phyloP scores from a whole-genome alignment of 2,329 filamentous ascomycete genomes.

The Diaporthe helianthi region DNA sequence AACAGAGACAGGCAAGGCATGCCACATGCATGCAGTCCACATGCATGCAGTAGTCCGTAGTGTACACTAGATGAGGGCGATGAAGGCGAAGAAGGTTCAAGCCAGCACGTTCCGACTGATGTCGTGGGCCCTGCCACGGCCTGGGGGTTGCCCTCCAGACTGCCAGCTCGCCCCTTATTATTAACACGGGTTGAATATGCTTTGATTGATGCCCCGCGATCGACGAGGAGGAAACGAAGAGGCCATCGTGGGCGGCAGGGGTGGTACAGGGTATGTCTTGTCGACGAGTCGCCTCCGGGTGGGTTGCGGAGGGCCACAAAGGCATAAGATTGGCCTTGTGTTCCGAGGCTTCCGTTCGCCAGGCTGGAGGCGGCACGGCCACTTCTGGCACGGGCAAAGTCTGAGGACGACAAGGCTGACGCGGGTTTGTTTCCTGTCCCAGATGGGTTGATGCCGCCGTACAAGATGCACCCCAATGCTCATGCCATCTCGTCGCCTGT shows the following conservation, averaged over 20 bases:
- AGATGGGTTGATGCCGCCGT: conserved; percentile 1
- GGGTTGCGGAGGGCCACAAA: conserved; percentile 13
- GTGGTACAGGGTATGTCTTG: neutral
- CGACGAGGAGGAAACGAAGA: conserved; percentile 40
- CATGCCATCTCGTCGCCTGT: conserved; percentile 20
- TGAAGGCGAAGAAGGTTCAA: conserved; percentile 44
- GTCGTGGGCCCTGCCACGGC: neutral
- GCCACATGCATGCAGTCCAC: no score
- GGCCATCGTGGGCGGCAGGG: conserved; percentile 24
- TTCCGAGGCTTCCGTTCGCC: conserved; percentile 27
- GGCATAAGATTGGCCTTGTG: conserved; percentile 31
- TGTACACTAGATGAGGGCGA: no score
- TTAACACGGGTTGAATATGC: conserved; percentile 20
- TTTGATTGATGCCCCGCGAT: conserved; percentile 39
- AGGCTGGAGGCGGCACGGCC: conserved; percentile 11
- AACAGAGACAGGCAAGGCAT: conserved; percentile 30
- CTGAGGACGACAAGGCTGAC: conserved; percentile 29
- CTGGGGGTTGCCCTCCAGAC: conserved; percentile 19
- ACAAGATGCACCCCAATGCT: conserved; percentile 10
- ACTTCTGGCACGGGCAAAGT: conserved; percentile 26
- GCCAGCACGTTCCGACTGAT: conserved; percentile 40
- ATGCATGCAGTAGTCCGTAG: no score
- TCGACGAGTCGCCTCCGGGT: conserved; percentile 23
- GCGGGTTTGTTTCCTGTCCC: conserved; percentile 4
- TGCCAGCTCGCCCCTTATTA: neutral